Conservation (phyloP, 2,329 filamentous ascomycete genomes). For the Pseudopyricularia javanii region DNA sequence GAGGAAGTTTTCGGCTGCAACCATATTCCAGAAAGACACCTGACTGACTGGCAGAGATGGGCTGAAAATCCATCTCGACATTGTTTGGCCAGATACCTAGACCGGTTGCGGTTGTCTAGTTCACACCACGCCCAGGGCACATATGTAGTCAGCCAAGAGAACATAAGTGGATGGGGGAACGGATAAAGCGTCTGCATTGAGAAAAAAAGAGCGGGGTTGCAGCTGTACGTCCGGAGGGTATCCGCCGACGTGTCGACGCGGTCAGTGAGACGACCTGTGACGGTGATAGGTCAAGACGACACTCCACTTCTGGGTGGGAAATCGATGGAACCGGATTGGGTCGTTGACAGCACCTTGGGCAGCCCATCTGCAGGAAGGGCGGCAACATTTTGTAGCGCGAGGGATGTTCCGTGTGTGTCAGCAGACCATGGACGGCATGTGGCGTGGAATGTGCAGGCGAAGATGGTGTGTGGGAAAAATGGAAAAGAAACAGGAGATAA, state of each 20-base stretch:
- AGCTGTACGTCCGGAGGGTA: not conserved
- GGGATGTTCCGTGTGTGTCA: not conserved
- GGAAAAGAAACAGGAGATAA: not conserved
- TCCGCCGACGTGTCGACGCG: not conserved
- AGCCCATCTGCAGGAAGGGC: not conserved
- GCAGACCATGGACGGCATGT: not conserved
- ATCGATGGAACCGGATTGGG: not conserved
- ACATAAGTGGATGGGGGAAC: not conserved
- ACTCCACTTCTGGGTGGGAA: not conserved
- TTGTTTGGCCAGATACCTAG: not conserved
- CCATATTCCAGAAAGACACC: not conserved
- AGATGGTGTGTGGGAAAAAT: not conserved
- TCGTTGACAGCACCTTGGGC: not conserved
- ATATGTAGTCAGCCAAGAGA: too few relatives aligned
- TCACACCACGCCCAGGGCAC: too few relatives aligned
- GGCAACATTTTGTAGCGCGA: not conserved
- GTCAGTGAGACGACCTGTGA: not conserved
- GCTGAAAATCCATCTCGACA: not conserved
- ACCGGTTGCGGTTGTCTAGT: too few relatives aligned
- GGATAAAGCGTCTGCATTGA: not conserved
- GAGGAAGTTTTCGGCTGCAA: not conserved
- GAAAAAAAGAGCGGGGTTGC: not conserved
- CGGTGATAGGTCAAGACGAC: not conserved
- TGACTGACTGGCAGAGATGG: not conserved
- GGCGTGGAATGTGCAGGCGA: not conserved